These are phyloP conservation scores for Candolleomyces eurysporus DNA, from an alignment of 768 basidiomycete species.

Conservation along the genomic window DNA sequence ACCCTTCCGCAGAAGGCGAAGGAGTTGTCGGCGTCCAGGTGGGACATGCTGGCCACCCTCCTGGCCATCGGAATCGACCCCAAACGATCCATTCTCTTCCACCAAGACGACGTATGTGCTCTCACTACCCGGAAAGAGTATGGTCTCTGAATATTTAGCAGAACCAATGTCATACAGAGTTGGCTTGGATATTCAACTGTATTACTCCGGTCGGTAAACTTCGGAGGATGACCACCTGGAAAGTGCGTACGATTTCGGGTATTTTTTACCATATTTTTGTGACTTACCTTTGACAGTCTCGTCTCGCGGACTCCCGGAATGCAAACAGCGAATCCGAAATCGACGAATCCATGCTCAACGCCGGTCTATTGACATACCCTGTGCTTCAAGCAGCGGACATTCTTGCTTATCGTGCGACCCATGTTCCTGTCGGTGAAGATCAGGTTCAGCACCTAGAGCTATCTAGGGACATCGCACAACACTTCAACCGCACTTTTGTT, in stretches of 20 bases:
- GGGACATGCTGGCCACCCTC: conserved; percentile 78
- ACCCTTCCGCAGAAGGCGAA: conserved; percentile 86
- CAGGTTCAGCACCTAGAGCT: conserved; percentile 94
- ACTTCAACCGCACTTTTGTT: conserved; percentile 73
- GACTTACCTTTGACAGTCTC: conserved; percentile 47
- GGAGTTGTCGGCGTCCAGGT: conserved; percentile 56
- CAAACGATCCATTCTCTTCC: conserved; percentile 69
- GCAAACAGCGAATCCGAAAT: conserved; percentile 73
- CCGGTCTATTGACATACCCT: conserved; percentile 90
- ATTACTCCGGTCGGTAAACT: conserved; percentile 80
- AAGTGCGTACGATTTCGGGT: conserved; percentile 45
- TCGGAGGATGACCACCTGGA: conserved; percentile 95
- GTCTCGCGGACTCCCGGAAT: conserved; percentile 72
- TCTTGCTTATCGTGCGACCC: conserved; percentile 80
- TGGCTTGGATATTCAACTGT: conserved; percentile 89
- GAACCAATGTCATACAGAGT: conserved; percentile 82
- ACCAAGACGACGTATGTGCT: conserved; percentile 80
- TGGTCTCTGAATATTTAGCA: conserved; percentile 23
- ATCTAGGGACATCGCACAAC: conserved; percentile 75
- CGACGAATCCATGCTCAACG: conserved; percentile 78
- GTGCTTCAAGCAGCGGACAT: conserved; percentile 94
- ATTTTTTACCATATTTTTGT: conserved; percentile 4
- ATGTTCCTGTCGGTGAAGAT: conserved; percentile 96
- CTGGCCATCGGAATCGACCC: conserved; percentile 87
- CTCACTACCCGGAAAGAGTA: not conserved